A percentile compares a stretch with the other conserved stretches of the same genome.
phyloP scores from a whole-genome alignment of 129 eudicot species.

The Glebionis coronaria region DNA sequence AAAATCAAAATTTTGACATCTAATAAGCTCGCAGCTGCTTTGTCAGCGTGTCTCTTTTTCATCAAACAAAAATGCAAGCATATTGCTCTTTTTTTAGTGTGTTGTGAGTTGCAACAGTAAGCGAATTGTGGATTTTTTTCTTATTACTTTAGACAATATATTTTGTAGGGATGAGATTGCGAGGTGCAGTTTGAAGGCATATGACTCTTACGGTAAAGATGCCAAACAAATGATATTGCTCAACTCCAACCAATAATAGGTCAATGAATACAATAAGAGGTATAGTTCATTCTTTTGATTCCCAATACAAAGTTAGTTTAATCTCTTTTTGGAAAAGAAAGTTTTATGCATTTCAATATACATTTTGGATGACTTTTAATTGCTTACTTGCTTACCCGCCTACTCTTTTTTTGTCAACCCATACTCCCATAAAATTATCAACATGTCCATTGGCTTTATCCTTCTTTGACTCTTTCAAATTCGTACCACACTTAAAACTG shows the following conservation, averaged over 20 bases:
- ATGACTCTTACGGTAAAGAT: slow-evolving; percentile 69
- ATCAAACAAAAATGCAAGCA: no score
- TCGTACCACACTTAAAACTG: no score
- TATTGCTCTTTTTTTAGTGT: not conserved
- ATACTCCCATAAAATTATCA: no score
- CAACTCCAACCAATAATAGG: slow-evolving; percentile 71
- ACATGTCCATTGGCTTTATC: no score
- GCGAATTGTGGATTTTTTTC: not conserved
- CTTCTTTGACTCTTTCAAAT: no score
- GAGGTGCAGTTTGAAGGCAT: slow-evolving; percentile 98
- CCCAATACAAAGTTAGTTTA: not conserved
- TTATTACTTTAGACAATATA: not conserved
- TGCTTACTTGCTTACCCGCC: no score
- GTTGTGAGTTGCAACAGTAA: not conserved
- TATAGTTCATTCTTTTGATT: slow-evolving; percentile 7
- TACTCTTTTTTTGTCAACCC: not conserved
- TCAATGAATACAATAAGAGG: slow-evolving; percentile 82
- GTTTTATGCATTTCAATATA: not conserved
- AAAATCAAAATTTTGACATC: not conserved
- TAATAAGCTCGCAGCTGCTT: not conserved
- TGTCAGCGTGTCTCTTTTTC: not conserved
- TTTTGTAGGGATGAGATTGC: slow-evolving; percentile 89
- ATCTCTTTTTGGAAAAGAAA: not conserved
- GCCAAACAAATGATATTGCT: slow-evolving; percentile 68
- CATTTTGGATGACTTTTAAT: no score